A percentile compares a stretch with the other conserved stretches of the same genome.
phyloP scores from a whole-genome alignment of 2,329 filamentous ascomycete genomes.

The Exophiala sideris region DNA sequence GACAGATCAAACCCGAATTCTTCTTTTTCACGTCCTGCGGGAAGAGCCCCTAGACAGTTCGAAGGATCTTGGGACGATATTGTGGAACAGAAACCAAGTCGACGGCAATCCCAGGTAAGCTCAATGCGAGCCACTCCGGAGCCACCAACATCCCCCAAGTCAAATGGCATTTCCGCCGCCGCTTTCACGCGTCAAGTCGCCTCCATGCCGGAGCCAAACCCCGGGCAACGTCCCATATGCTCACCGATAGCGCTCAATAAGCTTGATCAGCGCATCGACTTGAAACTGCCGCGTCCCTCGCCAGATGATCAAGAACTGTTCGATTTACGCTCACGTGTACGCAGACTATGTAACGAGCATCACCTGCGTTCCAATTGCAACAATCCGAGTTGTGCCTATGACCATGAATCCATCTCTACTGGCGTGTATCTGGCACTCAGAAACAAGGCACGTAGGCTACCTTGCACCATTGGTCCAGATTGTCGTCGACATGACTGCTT shows the following conservation, averaged over 20 bases:
- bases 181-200: slow-evolving; percentile 5
- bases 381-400: slow-evolving; percentile 38
- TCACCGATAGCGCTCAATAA: slow-evolving; percentile 19
- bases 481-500: slow-evolving; percentile 46
- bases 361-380: slow-evolving; percentile 24
- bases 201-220: slow-evolving; percentile 11
- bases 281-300: slow-evolving; percentile 15
- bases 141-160: background rate
- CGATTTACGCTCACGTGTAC: slow-evolving; percentile 8
- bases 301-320: slow-evolving; percentile 15
- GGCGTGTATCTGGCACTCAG: slow-evolving; percentile 41
- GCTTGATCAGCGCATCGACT: slow-evolving; percentile 20
- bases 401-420: slow-evolving; percentile 44
- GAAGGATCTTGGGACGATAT: slow-evolving; percentile 23
- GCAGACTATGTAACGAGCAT: slow-evolving; percentile 23
- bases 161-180: slow-evolving; percentile 3
- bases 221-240: slow-evolving; percentile 14
- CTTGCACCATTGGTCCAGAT: slow-evolving; percentile 39
- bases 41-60: slow-evolving; percentile 12
- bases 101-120: slow-evolving; percentile 1
- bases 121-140: slow-evolving; percentile 7
- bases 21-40: slow-evolving; percentile 1
- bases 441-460: slow-evolving; percentile 42
- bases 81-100: slow-evolving; percentile 1
- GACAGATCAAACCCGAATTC: background rate